Conservation (phyloP, 2,329 filamentous ascomycete genomes). For the Ceratocystis cacaofunesta region DNA sequence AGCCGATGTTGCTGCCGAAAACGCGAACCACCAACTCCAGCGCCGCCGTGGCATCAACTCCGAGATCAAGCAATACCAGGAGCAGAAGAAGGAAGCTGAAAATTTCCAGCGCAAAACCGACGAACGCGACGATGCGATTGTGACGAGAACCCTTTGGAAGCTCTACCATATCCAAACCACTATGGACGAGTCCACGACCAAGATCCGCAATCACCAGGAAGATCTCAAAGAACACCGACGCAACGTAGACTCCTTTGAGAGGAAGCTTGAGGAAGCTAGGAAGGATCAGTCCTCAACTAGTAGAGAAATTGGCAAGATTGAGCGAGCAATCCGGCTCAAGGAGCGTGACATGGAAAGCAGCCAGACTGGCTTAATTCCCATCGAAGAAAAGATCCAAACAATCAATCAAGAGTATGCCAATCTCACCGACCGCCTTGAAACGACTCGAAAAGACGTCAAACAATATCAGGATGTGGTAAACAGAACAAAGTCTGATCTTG, state of each 20-base stretch:
- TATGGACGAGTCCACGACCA: slow-evolving; percentile 79
- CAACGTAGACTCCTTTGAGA: slow-evolving; percentile 72
- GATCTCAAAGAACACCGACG: slow-evolving; percentile 86
- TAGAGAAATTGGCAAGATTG: slow-evolving; percentile 64
- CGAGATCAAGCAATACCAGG: slow-evolving; percentile 93
- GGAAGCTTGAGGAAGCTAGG: slow-evolving; percentile 63
- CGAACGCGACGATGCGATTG: slow-evolving; percentile 78
- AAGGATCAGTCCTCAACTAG: slow-evolving; percentile 66
- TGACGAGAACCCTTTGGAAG: slow-evolving; percentile 92
- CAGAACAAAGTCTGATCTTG: slow-evolving; percentile 66
- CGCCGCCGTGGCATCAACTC: slow-evolving; percentile 88
- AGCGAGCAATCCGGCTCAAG: slow-evolving; percentile 70
- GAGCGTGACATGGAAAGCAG: slow-evolving; percentile 78
- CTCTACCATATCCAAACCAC: slow-evolving; percentile 86
- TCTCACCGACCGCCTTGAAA: slow-evolving; percentile 51
- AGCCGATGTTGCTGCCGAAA: slow-evolving; percentile 72
- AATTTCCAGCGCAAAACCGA: slow-evolving; percentile 83
- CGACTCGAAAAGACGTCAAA: slow-evolving; percentile 62
- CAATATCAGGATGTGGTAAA: slow-evolving; percentile 52
- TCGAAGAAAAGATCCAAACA: slow-evolving; percentile 82
- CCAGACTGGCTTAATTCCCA: slow-evolving; percentile 70
- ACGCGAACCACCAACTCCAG: slow-evolving; percentile 76
- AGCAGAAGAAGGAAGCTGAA: slow-evolving; percentile 91
- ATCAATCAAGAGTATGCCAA: slow-evolving; percentile 55
- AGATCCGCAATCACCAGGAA: slow-evolving; percentile 87